phyloP scores from a whole-genome alignment of 2,329 filamentous ascomycete genomes.

The Xylaria digitata region DNA sequence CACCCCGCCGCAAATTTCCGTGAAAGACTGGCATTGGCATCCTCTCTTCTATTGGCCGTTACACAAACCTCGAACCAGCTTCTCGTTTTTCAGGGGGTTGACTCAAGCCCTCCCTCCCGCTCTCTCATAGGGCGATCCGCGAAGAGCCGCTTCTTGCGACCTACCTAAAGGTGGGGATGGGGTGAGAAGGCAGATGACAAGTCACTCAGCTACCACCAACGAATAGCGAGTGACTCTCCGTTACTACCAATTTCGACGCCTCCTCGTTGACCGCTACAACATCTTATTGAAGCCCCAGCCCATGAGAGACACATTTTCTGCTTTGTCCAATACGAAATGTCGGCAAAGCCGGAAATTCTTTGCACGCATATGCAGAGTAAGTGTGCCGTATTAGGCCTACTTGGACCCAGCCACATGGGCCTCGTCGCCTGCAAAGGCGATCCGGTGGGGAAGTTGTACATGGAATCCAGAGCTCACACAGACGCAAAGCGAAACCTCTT shows the following conservation, averaged over 20 bases:
- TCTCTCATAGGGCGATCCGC: neutral
- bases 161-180: neutral
- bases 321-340: conserved; percentile 5
- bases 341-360: conserved; percentile 1
- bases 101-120: neutral
- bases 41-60: neutral
- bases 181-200: neutral
- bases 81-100: conserved; percentile 1
- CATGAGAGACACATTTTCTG: neutral
- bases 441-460: conserved; percentile 9
- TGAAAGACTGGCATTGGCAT: too few relatives aligned
- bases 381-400: neutral
- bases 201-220: conserved; percentile 6
- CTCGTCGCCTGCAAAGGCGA: conserved; percentile 13
- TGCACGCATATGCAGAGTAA: neutral
- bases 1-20: too few relatives aligned
- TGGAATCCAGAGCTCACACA: neutral
- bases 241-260: neutral
- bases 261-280: conserved; percentile 22
- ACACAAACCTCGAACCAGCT: conserved; percentile 4
- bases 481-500: neutral
- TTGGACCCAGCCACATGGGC: conserved; percentile 20
- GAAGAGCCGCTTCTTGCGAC: conserved; percentile 6
- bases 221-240: neutral
- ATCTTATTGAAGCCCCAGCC: neutral